Conservation (phyloP, 164 flowering plant genomes). For the Warburgia ugandensis region DNA sequence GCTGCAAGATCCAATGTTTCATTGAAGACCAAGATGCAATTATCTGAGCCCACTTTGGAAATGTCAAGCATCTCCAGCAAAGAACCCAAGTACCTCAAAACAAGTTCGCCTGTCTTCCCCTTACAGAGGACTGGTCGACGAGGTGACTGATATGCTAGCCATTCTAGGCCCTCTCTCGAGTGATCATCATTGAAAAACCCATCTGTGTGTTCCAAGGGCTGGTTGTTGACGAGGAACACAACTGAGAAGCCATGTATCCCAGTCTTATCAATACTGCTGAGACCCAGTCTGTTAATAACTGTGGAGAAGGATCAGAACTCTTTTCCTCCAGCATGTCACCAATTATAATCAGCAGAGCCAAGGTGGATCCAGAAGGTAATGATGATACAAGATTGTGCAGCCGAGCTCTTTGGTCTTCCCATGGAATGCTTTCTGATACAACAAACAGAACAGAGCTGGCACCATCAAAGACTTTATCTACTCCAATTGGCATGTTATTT, state of each 20-base stretch:
- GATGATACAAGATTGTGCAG: constrained; percentile 48
- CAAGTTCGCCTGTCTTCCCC: constrained; percentile 49
- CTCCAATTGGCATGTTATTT: constrained; percentile 2
- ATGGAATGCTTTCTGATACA: constrained; percentile 40
- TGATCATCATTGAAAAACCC: constrained; percentile 52
- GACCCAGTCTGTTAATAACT: constrained; percentile 38
- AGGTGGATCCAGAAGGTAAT: constrained; percentile 48
- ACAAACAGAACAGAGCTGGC: constrained; percentile 60
- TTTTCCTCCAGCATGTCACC: constrained; percentile 25
- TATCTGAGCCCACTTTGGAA: constrained; percentile 39
- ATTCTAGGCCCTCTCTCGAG: constrained; percentile 58
- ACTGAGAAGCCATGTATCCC: constrained; percentile 37
- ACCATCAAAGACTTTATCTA: constrained; percentile 35
- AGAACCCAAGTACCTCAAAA: constrained; percentile 38
- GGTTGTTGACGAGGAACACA: constrained; percentile 26
- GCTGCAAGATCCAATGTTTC: constrained; percentile 56
- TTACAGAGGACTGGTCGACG: constrained; percentile 42
- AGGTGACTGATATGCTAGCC: constrained; percentile 73
- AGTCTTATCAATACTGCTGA: constrained; percentile 43
- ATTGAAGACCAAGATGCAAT: constrained; percentile 66
- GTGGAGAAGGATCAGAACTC: constrained; percentile 19
- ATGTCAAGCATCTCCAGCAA: constrained; percentile 34
- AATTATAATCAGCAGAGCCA: constrained; percentile 66
- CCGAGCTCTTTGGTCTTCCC: constrained; percentile 48
- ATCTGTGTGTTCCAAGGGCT: constrained; percentile 18